Base-by-base conservation (phyloP, 164 flowering plant genomes). In the Annona cherimola region DNA sequence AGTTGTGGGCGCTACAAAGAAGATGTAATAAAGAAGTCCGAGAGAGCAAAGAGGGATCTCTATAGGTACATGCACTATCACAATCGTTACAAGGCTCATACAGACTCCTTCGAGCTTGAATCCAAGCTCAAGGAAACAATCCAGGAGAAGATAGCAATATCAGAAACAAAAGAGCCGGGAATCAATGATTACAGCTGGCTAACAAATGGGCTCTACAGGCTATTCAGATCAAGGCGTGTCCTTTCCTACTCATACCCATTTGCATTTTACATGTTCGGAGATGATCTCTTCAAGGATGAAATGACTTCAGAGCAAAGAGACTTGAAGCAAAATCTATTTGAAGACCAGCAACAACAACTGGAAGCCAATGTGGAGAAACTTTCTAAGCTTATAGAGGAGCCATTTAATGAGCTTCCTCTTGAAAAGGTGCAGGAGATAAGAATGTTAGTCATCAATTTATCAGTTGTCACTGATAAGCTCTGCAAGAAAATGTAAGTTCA, bases 201-300 rank as follows among this genome's bases (percentile, higher is more conserved):
- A 26, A 81, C 81, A 64, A 83, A 83, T 80, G 89, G 87, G 40
- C 84, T 84, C n/a, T 45, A 80, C 67, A 83, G 86, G 74, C 85
- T 86, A 45, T 86, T 83, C 78, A 78, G 88, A 74, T 85, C 85
- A 59, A 82, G 90, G 76, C 81, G 88, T 7, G 85, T 84, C 43
- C 85, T 86, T 70, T 85, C 86, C 11, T 85, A 83, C 74, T 83
- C 90, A 35, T 86, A 86, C 72, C 85, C 88, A 11, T 86, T 86
- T 82, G 86, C 88, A 65, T 86, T 71, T 77, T 85, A 85, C 77
- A 86, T 86, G 90, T 86, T 86, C 81, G 88, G 90, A 3, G 81
- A 84, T 61, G 86, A 83, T 26, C 83, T 86, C 44, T 86, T 86
- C 67, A 76, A 68, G 66, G 84, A 77, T 77, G 90, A 86, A 69